Base-by-base conservation (phyloP, 2,329 filamentous ascomycete species). In the Didymella lethalis region DNA sequence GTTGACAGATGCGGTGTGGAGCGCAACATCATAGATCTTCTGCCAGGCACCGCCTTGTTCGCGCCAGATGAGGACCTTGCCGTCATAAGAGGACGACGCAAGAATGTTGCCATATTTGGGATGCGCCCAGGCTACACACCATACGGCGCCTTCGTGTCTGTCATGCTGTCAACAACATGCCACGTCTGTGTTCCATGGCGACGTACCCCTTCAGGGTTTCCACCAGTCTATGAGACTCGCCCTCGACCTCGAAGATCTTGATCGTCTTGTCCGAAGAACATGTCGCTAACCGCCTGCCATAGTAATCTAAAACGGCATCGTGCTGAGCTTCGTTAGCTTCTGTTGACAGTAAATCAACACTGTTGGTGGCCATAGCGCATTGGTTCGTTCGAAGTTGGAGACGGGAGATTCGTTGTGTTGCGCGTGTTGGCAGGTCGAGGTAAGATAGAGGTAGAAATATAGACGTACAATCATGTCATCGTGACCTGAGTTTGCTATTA, bases 21-120 rank as follows among this genome's bases (percentile, higher is more conserved):
- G 86, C 63, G 91, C 89, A 75, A 96, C 96, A 73, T 96, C 92
- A 82, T 95, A 96, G 78, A 97, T 92, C 75, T 90, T 89, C 73
- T 93, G 90, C 81, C 81, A 84, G 59, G 68, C 65, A 63, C 68
- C 71, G 41, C 71, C 69, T 78, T 93, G 90, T 80, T 99, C 95
- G 78, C 93, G 92, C 93, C 94, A 99, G 84, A 99, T 96, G 78
- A 98, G 88, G 66, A 99, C 94, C 80, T 97, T 97, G 79, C 94
- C 95, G 79, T 99, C 95, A 82, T 97, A 99, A 66, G 91, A 92
- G 50, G 93, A 92, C 63, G 92, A 96, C 55, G 95, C 95, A 61
- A 99, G 89, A 75, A 99, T 97, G 78, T 94, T 97, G 82, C 95
- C 95, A 79, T 96, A 98, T 78, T 99, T 98, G 64, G 95, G 95